These are phyloP conservation scores for Capsella bursapastoris DNA, from an alignment of 345 rosid species.

Conservation along the genomic window DNA sequence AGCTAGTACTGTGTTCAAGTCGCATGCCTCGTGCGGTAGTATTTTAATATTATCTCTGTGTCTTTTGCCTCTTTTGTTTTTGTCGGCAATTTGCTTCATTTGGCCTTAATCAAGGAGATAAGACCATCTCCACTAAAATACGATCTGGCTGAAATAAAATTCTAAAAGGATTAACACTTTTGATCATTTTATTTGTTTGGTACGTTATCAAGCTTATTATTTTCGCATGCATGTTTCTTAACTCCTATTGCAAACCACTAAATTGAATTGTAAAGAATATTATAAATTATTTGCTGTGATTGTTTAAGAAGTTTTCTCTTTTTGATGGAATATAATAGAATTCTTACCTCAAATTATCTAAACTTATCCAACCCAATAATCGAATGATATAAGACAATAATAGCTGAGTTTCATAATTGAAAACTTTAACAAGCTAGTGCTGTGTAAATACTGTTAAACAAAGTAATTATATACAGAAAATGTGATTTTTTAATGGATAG, in stretches of 20 bases:
- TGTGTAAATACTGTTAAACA: slow-evolving; percentile 20
- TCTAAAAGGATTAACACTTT: too few relatives aligned
- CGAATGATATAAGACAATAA: not conserved
- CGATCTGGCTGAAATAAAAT: slow-evolving; percentile 6
- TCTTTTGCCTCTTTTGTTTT: not conserved
- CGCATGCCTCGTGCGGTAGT: slow-evolving; percentile 22
- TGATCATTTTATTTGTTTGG: not conserved
- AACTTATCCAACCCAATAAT: not conserved
- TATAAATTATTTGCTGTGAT: not conserved
- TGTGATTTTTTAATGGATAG: slow-evolving; percentile 6
- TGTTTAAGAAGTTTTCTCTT: not conserved
- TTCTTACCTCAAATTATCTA: too few relatives aligned
- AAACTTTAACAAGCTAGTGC: slow-evolving; percentile 15
- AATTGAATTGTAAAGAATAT: not conserved
- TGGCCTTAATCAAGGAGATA: not conserved
- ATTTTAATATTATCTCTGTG: not conserved
- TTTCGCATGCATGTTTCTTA: slow-evolving; percentile 5
- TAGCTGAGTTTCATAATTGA: slow-evolving; percentile 15
- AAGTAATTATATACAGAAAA: slow-evolving; percentile 15
- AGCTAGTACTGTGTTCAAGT: not conserved
- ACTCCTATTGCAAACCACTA: not conserved
- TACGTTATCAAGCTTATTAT: not conserved
- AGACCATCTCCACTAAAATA: slow-evolving; percentile 3
- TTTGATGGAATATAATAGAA: not conserved
- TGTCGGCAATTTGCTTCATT: slow-evolving; percentile 5